Percentiles rank a stretch among this genome's conserved stretches.
Evolutionary conservation across 2,329 filamentous ascomycete genomes (phyloP).

Genomic region (Madurella fahalii): DNA sequence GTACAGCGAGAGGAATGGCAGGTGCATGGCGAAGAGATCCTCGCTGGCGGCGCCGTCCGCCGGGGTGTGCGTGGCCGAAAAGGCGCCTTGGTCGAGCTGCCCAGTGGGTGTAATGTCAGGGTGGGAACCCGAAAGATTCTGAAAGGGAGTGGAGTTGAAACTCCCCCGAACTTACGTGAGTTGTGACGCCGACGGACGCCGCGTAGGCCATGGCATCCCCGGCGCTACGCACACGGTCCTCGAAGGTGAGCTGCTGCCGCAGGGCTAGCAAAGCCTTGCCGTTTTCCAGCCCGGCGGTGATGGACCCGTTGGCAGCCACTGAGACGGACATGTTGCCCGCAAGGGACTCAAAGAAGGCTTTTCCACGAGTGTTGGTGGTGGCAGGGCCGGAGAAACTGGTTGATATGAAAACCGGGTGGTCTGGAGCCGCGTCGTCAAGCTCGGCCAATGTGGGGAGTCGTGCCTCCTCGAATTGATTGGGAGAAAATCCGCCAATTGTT

Average conservation of each 20-base stretch:
- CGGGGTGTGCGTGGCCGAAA: conserved; percentile 25
- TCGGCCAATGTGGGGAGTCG: conserved; percentile 28
- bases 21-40: conserved; percentile 27
- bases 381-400: conserved; percentile 25
- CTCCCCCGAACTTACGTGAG: conserved; percentile 16
- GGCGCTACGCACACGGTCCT: conserved; percentile 25
- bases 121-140: neutral
- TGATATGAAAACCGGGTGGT: conserved; percentile 27
- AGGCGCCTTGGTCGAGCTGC: conserved; percentile 28
- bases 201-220: conserved; percentile 29
- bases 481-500: conserved; percentile 30
- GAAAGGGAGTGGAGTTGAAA: neutral
- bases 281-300: conserved; percentile 24
- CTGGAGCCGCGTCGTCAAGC: conserved; percentile 25
- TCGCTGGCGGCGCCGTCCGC: conserved; percentile 27
- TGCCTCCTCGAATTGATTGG: conserved; percentile 27
- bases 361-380: conserved; percentile 27
- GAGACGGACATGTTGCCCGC: conserved; percentile 7
- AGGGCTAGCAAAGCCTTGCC: conserved; percentile 27
- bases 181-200: conserved; percentile 27
- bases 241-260: conserved; percentile 22
- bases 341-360: conserved; percentile 20
- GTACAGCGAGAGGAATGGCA: conserved; percentile 28
- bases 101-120: neutral
- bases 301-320: conserved; percentile 23